Conservation (phyloP, 176 grass and related monocot genomes). For the Stipa capillata region DNA sequence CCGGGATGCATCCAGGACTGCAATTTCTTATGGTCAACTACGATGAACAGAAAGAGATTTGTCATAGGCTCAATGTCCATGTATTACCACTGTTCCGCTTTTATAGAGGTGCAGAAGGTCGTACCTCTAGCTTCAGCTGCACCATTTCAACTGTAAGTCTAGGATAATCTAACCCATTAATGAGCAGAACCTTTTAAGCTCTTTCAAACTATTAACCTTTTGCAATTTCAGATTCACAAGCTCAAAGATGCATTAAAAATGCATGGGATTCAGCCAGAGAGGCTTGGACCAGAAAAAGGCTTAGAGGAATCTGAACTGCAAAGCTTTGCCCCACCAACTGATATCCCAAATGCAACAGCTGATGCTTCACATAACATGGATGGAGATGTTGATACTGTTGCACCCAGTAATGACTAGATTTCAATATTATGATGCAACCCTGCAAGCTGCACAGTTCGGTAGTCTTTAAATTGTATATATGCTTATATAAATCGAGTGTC, state of each 20-base stretch:
- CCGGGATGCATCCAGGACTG: slow-evolving; percentile 31
- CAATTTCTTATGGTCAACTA: slow-evolving; percentile 55
- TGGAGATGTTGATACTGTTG: not conserved
- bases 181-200: not conserved
- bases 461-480: not conserved
- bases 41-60: slow-evolving; percentile 38
- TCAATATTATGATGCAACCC: not conserved
- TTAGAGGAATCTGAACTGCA: slow-evolving; percentile 18
- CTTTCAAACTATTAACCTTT: slow-evolving; percentile 9
- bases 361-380: slow-evolving; percentile 5
- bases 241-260: slow-evolving; percentile 48
- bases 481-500: not conserved
- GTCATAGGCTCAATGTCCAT: slow-evolving; percentile 20
- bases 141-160: slow-evolving; percentile 48
- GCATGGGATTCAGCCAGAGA: slow-evolving; percentile 25
- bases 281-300: slow-evolving; percentile 28
- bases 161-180: not conserved
- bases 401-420: slow-evolving; percentile 10
- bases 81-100: slow-evolving; percentile 51
- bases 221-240: slow-evolving; percentile 48
- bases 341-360: slow-evolving; percentile 4
- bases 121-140: slow-evolving; percentile 66
- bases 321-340: slow-evolving; percentile 8
- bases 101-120: slow-evolving; percentile 44
- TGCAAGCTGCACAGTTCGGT: too few relatives aligned